phyloP scores from a whole-genome alignment of 805 yeast species.

The Pichia exigua region DNA sequence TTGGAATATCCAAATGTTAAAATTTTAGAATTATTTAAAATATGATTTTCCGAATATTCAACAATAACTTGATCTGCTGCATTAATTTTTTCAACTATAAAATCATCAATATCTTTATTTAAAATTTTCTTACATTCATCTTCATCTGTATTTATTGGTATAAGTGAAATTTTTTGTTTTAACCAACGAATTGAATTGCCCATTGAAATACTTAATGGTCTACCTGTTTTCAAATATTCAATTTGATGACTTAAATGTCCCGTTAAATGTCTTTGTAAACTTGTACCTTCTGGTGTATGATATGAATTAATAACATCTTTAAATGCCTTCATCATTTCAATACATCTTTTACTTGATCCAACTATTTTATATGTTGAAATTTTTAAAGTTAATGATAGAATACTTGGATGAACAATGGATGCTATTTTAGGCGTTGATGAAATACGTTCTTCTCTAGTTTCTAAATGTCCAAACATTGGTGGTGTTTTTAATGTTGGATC shows the following conservation, averaged over 20 bases:
- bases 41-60: slow-evolving; percentile 70
- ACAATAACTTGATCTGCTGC: slow-evolving; percentile 78
- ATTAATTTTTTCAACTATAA: slow-evolving; percentile 77
- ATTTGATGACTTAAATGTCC: slow-evolving; percentile 86
- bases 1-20: slow-evolving; percentile 85
- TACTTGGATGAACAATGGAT: slow-evolving; percentile 79
- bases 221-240: slow-evolving; percentile 80
- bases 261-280: slow-evolving; percentile 81
- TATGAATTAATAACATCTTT: slow-evolving; percentile 73
- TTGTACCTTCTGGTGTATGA: slow-evolving; percentile 75
- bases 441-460: slow-evolving; percentile 69
- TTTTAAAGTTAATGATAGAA: slow-evolving; percentile 68
- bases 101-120: slow-evolving; percentile 63
- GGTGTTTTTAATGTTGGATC: slow-evolving; percentile 43
- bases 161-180: slow-evolving; percentile 82
- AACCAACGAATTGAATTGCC: slow-evolving; percentile 97
- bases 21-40: slow-evolving; percentile 67
- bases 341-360: slow-evolving; percentile 83
- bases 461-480: slow-evolving; percentile 69
- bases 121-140: slow-evolving; percentile 59
- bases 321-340: slow-evolving; percentile 79
- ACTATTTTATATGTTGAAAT: slow-evolving; percentile 79
- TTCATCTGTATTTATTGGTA: slow-evolving; percentile 67
- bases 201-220: slow-evolving; percentile 91
- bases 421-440: slow-evolving; percentile 49